Base-by-base conservation (phyloP, 495 filamentous ascomycete species). In the Hypoxylon rickii region DNA sequence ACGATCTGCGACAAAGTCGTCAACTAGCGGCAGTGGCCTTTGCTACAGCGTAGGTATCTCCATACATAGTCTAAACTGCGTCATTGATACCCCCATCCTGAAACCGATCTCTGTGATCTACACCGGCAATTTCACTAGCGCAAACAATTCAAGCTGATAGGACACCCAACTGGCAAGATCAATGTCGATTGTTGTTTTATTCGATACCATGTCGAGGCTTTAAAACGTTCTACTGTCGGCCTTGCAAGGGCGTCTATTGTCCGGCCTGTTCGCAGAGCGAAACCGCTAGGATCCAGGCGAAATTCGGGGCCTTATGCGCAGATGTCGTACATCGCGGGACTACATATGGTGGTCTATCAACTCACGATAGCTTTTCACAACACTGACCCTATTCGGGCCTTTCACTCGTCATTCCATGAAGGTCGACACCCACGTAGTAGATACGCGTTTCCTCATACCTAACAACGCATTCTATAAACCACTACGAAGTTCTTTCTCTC, bases 101-200 rank as follows among this genome's bases (percentile, higher is more conserved):
- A 54, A 43, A 29, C 52, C 13, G 40, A 52, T 62, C 47, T 61
- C 52, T 44, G 32, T 18, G 58, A 61, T 61, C 51, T 52, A 44
- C 51, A 52, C 43, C 47, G 46, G 41, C 47, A 56, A 56, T 62
- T 56, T 56, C 36, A 55, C 13, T 51, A 56, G 52, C 51, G 57
- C 31, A 12, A 41, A 42, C 36, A 50, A 16, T 17, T 45, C 41
- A 13, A 44, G 31, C 46, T 50, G n/a, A n/a, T n/a, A n/a, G n/a
- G 24, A 29, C 24, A 29, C 24, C 24, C 24, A 4, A 4, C 32
- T 36, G n/a, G n/a, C n/a, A n/a, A n/a, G n/a, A n/a, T n/a, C n/a
- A n/a, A n/a, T n/a, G n/a, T n/a, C n/a, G n/a, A n/a, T n/a, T n/a
- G n/a, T n/a, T n/a, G n/a, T n/a, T n/a, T n/a, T n/a, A n/a, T n/a